Conservation (phyloP, 2,329 filamentous ascomycete genomes). For the Fusarium dimerum region DNA sequence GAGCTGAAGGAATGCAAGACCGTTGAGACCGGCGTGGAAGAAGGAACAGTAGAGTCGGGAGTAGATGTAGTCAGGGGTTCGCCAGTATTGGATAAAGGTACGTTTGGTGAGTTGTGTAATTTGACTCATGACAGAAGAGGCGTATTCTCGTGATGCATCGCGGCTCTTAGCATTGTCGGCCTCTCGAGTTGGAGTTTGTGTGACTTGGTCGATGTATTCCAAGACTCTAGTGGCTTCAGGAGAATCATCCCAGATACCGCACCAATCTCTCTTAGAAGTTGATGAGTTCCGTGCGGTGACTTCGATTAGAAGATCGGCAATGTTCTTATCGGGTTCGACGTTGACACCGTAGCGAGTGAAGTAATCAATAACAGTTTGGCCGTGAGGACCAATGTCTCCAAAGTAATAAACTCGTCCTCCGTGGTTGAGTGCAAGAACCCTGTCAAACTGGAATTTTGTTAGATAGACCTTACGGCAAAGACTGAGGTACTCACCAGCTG, state of each 20-base stretch:
- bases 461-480: neutral
- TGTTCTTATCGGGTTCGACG: neutral
- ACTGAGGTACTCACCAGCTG: neutral
- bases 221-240: too few species aligned
- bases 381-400: neutral
- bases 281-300: neutral
- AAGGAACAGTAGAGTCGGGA: neutral
- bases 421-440: too few species aligned
- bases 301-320: neutral
- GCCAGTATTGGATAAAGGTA: neutral
- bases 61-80: neutral
- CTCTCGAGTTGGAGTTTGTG: too few species aligned
- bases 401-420: too few species aligned
- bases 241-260: too few species aligned
- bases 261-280: too few species aligned
- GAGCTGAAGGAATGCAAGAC: too few species aligned
- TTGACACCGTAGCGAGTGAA: neutral
- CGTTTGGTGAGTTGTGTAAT: neutral
- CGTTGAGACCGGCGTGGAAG: too few species aligned
- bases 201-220: too few species aligned
- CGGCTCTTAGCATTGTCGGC: too few species aligned
- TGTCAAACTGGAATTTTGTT: too few species aligned
- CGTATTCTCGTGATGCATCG: neutral
- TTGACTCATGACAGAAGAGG: neutral
- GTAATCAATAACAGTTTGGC: neutral